Base-by-base conservation (phyloP, 2,329 filamentous ascomycete genomes). In the Thermomyces lanuginosus region DNA sequence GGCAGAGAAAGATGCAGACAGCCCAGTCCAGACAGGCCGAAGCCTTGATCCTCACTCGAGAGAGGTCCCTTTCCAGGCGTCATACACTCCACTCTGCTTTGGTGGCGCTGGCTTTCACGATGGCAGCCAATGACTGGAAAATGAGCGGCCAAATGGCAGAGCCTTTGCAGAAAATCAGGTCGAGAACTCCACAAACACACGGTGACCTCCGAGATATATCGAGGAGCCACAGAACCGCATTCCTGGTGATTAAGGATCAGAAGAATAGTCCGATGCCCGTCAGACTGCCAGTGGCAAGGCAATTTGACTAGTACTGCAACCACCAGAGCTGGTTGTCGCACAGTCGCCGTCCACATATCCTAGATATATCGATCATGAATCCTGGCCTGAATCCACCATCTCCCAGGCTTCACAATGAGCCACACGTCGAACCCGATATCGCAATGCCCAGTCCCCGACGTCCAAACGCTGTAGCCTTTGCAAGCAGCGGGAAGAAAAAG, bases 41-140 rank as follows among this genome's bases (percentile, higher is more conserved):
- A 73, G 63, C 81, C 83, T 82, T 91, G 81, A 91, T 75, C 62
- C 78, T 78, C 82, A 83, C 78, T 69, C 75, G 51, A 71, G 78
- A 82, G 81, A 82, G 78, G 79, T 82, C 80, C 81, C 65, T 31
- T 35, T 29, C 32, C 25, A 26, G 32, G 18, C 23, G 27, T 28
- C 23, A 9, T 14, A 21, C 27, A 19, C 21, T 16, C 19, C n/a
- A 16, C 18, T 22, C 26, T 24, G 22, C 16, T 26, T 10, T 16
- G 10, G 23, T 21, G 13, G 6, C 21, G 27, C 11, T 16, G 14
- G 27, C 5, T 13, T 19, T 17, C 23, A 17, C 20, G 8, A 10
- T 30, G 27, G 30, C 17, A 33, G 27, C 17, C 14, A 27, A 27
- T 30, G 27, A 29, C 30, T 24, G 27, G 25, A 13, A 17, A 19